A percentile compares a stretch with the other conserved stretches of the same genome.
Evolutionary conservation across 106 monocot species (phyloP).

Genomic region (Acanthochlamys bracteata): DNA sequence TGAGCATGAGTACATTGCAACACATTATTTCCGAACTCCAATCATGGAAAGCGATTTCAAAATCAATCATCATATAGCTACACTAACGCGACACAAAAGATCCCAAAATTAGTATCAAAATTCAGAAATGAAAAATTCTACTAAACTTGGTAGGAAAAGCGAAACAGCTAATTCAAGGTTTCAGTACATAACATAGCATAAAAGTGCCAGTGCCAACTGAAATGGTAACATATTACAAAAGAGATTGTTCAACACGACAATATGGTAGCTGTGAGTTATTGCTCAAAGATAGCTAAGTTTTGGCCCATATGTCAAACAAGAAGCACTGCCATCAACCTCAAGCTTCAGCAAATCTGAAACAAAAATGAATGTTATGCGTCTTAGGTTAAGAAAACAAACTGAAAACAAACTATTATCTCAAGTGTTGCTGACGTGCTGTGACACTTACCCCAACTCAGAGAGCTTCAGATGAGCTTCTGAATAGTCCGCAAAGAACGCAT

Average conservation of each 20-base stretch:
- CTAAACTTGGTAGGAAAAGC: background rate
- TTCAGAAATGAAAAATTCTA: no score
- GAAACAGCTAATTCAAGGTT: background rate
- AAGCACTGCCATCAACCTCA: conserved; percentile 3
- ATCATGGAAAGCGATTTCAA: no score
- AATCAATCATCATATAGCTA: no score
- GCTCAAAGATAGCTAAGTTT: background rate
- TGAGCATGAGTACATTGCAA: no score
- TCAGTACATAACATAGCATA: background rate
- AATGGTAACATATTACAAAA: background rate
- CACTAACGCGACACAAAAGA: no score
- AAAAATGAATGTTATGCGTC: no score
- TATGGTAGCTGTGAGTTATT: background rate
- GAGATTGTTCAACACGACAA: background rate
- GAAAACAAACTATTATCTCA: no score
- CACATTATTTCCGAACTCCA: no score
- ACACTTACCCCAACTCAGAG: conserved; percentile 69
- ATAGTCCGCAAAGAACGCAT: conserved; percentile 96
- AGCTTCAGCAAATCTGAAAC: conserved; percentile 32
- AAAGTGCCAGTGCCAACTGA: background rate
- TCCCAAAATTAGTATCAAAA: no score
- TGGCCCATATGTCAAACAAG: background rate
- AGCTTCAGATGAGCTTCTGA: conserved; percentile 86
- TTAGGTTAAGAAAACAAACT: no score
- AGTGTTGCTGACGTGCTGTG: no score